phyloP scores from a whole-genome alignment of 805 yeast genomes.

The Candida boleticola region DNA sequence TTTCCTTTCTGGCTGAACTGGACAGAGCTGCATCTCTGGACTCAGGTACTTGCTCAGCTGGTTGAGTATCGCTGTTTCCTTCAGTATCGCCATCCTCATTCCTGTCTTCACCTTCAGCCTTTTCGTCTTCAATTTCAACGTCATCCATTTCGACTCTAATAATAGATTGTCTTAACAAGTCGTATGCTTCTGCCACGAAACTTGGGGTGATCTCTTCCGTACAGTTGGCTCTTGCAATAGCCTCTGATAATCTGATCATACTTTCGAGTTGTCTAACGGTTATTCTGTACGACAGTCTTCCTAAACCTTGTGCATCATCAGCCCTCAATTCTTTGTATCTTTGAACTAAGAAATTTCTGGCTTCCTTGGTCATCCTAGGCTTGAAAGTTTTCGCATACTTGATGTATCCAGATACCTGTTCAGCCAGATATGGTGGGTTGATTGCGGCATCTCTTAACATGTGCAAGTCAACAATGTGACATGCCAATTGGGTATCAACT shows the following conservation, averaged over 20 bases:
- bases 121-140: constrained; percentile 77
- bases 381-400: constrained; percentile 90
- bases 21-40: background rate
- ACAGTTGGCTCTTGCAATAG: constrained; percentile 96
- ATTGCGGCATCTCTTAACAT: constrained; percentile 90
- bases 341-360: constrained; percentile 72
- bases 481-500: constrained; percentile 85
- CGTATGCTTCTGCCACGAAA: constrained; percentile 92
- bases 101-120: constrained; percentile 13
- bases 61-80: background rate
- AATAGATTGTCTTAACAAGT: constrained; percentile 82
- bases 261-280: constrained; percentile 97
- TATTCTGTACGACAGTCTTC: constrained; percentile 84
- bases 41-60: constrained; percentile 6
- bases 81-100: constrained; percentile 1
- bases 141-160: constrained; percentile 94
- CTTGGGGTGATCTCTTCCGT: constrained; percentile 80
- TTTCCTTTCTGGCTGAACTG: constrained; percentile 23
- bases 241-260: constrained; percentile 89
- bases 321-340: constrained; percentile 82
- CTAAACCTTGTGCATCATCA: constrained; percentile 87
- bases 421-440: constrained; percentile 83
- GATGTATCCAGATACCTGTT: constrained; percentile 83
- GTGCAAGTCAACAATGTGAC: constrained; percentile 90
- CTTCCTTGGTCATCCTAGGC: constrained; percentile 80